Percentiles rank a stretch among this genome's conserved stretches.
These are phyloP conservation scores for Globisporangium perplexum DNA, from an alignment of 352 stramenopile species.

Conservation along the genomic window DNA sequence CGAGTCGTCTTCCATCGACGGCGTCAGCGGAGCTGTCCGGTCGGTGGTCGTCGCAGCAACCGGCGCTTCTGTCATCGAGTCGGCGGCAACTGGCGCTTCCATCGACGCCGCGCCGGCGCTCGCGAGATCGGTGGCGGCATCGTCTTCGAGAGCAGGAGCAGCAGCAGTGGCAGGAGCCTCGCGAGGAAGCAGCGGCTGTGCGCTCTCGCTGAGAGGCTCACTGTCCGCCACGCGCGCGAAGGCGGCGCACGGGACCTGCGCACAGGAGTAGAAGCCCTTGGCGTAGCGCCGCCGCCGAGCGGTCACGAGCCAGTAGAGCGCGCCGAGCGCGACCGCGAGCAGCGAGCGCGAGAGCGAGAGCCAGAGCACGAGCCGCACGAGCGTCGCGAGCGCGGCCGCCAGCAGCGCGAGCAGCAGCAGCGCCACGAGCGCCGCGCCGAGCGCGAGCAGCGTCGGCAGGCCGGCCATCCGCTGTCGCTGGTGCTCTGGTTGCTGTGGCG, in stretches of 20 bases:
- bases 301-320: slow-evolving; percentile 11
- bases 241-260: slow-evolving; percentile 12
- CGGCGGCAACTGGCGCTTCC: background rate
- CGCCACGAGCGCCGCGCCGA: background rate
- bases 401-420: slow-evolving; percentile 4
- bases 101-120: too few species aligned
- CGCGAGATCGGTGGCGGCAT: too few species aligned
- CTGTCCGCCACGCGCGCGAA: too few species aligned
- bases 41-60: too few species aligned
- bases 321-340: background rate
- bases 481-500: too few species aligned
- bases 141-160: background rate
- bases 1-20: background rate
- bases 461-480: too few species aligned
- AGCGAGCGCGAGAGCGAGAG: slow-evolving; percentile 1
- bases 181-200: background rate
- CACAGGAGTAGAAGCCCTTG: slow-evolving; percentile 50
- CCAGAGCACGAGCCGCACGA: slow-evolving; percentile 1
- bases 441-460: background rate
- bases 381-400: background rate
- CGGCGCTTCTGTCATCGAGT: background rate
- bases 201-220: background rate
- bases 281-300: slow-evolving; percentile 13
- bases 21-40: too few species aligned
- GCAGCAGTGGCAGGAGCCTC: too few species aligned